Evolutionary conservation across 2,329 filamentous ascomycete genomes (phyloP).

Genomic region (Talaromyces rugulosus): DNA sequence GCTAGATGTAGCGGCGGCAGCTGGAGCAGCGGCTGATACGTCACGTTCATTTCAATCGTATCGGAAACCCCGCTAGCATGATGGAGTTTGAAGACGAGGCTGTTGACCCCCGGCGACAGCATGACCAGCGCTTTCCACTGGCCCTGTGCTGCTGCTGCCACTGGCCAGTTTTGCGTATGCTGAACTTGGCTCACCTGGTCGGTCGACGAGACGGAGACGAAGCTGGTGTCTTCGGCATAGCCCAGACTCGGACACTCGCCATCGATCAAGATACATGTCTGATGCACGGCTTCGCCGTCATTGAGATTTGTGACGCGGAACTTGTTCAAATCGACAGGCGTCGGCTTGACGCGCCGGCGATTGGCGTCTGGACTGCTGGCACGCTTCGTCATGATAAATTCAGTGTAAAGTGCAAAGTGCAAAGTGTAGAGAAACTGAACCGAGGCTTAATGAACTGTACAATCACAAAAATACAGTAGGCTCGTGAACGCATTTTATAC

Average conservation of each 20-base stretch:
- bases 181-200: background rate
- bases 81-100: constrained; percentile 13
- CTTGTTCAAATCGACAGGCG: constrained; percentile 1
- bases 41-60: constrained; percentile 13
- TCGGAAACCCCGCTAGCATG: constrained; percentile 5
- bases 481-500: background rate
- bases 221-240: background rate
- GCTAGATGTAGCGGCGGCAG: constrained; percentile 20
- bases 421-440: no score
- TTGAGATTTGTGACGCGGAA: constrained; percentile 13
- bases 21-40: constrained; percentile 16
- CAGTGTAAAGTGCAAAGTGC: no score
- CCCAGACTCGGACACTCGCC: constrained; percentile 12
- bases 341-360: constrained; percentile 7
- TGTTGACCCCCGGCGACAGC: constrained; percentile 16
- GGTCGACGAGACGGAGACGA: background rate
- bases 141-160: constrained; percentile 9
- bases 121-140: constrained; percentile 17
- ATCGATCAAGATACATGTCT: constrained; percentile 12
- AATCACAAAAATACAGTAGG: background rate
- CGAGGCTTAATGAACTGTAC: background rate
- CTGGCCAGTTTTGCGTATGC: constrained; percentile 14
- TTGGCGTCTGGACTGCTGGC: constrained; percentile 28
- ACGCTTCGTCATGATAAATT: background rate
- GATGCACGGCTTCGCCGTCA: constrained; percentile 14